phyloP scores from a whole-genome alignment of 2,329 filamentous ascomycete genomes.

The Aspergillus unguis region DNA sequence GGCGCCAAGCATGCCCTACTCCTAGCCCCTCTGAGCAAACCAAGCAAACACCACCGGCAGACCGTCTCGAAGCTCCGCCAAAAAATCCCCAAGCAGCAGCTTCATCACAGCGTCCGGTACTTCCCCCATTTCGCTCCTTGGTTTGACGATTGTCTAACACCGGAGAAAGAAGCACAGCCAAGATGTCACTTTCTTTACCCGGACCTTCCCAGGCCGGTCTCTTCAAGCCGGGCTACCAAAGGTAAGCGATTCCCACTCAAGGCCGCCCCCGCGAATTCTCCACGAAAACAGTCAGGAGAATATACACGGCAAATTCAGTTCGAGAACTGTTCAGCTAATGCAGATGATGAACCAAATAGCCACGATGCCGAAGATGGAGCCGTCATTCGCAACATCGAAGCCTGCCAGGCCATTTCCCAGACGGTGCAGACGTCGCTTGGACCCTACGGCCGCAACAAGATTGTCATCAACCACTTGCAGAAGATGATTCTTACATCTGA shows the following conservation, averaged over 20 bases:
- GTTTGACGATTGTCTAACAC: slow-evolving; percentile 11
- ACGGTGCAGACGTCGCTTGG: slow-evolving; percentile 97
- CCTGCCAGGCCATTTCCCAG: slow-evolving; percentile 89
- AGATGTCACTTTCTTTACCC: slow-evolving; percentile 95
- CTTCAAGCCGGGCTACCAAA: slow-evolving; percentile 96
- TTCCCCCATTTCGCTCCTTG: background rate
- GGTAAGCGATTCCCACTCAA: slow-evolving; percentile 56
- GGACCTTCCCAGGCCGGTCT: slow-evolving; percentile 88
- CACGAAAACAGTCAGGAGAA: background rate
- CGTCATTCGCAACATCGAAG: slow-evolving; percentile 96
- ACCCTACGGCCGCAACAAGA: slow-evolving; percentile 97
- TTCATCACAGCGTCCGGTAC: slow-evolving; percentile 20
- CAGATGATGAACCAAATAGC: slow-evolving; percentile 48
- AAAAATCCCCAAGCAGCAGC: slow-evolving; percentile 35
- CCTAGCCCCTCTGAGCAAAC: slow-evolving; percentile 38
- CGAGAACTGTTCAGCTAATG: slow-evolving; percentile 11
- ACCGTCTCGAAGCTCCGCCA: slow-evolving; percentile 32
- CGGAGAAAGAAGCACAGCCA: slow-evolving; percentile 26
- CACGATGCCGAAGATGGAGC: slow-evolving; percentile 99
- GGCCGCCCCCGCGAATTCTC: slow-evolving; percentile 12
- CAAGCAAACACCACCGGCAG: slow-evolving; percentile 35
- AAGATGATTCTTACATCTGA: slow-evolving; percentile 99
- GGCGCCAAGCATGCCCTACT: slow-evolving; percentile 8
- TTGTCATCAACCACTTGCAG: slow-evolving; percentile 98
- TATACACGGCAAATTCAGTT: too few relatives aligned